These are phyloP conservation scores for Pueraria montana DNA, from an alignment of 306 rosid genomes.

Conservation along the genomic window DNA sequence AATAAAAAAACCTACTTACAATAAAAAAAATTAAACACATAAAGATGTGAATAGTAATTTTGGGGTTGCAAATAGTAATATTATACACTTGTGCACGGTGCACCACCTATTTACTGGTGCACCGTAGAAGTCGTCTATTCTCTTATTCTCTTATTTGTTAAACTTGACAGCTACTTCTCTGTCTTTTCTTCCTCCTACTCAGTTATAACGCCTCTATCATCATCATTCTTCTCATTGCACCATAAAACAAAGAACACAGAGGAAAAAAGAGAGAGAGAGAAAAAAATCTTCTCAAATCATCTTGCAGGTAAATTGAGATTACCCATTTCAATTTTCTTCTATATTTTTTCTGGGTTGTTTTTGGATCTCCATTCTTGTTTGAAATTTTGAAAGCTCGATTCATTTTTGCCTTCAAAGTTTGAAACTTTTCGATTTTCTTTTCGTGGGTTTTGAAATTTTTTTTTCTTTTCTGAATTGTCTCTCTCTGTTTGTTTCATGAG, in stretches of 20 bases:
- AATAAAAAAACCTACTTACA: too few species aligned
- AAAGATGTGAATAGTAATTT: too few species aligned
- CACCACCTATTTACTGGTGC: too few species aligned
- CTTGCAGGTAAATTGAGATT: conserved; percentile 15
- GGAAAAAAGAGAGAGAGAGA: too few species aligned
- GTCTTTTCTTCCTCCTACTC: background rate
- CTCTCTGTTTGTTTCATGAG: background rate
- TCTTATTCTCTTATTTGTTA: background rate
- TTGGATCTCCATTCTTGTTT: conserved; percentile 8
- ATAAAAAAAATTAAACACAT: too few species aligned
- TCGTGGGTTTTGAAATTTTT: background rate
- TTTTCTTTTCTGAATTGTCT: background rate
- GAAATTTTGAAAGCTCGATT: background rate
- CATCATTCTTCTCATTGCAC: background rate
- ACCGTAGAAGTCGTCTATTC: too few species aligned
- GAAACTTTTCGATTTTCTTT: background rate
- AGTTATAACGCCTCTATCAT: background rate
- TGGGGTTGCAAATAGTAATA: too few species aligned
- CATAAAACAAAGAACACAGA: background rate
- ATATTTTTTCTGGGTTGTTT: background rate
- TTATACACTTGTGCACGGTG: too few species aligned
- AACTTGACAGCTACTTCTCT: conserved; percentile 9
- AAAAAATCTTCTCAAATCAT: background rate
- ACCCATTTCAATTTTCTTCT: background rate
- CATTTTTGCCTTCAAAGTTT: background rate